A percentile compares a stretch with the other conserved stretches of the same genome.
Conservation (phyloP, 2,329 filamentous ascomycete genomes). For the Xylariomycetidae sp. region DNA sequence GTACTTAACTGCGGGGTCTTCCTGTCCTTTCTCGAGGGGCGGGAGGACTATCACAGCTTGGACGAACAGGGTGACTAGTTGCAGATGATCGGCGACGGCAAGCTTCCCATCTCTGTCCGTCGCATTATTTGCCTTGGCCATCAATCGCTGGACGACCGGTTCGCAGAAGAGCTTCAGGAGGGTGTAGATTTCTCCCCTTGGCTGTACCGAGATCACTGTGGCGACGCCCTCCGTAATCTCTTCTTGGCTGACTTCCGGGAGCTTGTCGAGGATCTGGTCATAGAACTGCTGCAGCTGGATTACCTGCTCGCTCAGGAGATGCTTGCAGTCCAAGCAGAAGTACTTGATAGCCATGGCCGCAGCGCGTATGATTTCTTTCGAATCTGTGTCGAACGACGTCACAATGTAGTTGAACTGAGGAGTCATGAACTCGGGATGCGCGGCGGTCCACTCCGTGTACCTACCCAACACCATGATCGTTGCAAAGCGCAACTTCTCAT, state of each 20-base stretch:
- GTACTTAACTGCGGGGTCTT: conserved; percentile 91
- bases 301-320: conserved; percentile 77
- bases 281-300: conserved; percentile 88
- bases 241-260: conserved; percentile 83
- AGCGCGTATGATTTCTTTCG: conserved; percentile 84
- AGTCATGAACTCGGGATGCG: conserved; percentile 87
- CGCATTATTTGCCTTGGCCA: conserved; percentile 80
- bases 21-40: conserved; percentile 61
- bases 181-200: conserved; percentile 70
- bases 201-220: conserved; percentile 82
- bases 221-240: conserved; percentile 96
- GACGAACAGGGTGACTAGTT: conserved; percentile 86
- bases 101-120: conserved; percentile 78
- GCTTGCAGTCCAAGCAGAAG: conserved; percentile 91
- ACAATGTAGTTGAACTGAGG: conserved; percentile 95
- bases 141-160: conserved; percentile 77
- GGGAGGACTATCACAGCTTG: conserved; percentile 65
- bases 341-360: conserved; percentile 94
- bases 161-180: conserved; percentile 91
- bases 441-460: conserved; percentile 96
- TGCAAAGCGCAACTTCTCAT: conserved; percentile 97
- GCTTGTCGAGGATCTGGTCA: conserved; percentile 76
- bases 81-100: conserved; percentile 84
- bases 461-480: conserved; percentile 95
- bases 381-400: conserved; percentile 80